These are phyloP conservation scores for Conringia planisiliqua DNA, from an alignment of 345 rosid species.

Conservation along the genomic window DNA sequence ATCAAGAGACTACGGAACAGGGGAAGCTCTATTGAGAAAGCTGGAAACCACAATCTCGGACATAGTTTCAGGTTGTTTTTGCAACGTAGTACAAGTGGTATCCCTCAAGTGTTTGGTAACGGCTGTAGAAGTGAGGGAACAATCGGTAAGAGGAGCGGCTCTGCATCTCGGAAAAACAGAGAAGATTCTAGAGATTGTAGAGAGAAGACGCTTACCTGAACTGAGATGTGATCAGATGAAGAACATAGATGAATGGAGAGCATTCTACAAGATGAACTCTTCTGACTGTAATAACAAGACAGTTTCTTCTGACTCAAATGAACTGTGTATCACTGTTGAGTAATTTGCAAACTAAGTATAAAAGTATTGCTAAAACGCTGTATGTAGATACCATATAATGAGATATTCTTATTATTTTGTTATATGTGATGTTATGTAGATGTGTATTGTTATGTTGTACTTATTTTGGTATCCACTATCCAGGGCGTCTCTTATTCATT, in stretches of 20 bases:
- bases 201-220: conserved; percentile 37
- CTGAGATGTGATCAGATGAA: conserved; percentile 45
- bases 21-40: conserved; percentile 41
- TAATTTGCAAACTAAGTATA: not conserved
- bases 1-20: conserved; percentile 24
- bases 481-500: too few relatives aligned
- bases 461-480: too few relatives aligned
- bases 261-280: conserved; percentile 29
- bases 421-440: too few relatives aligned
- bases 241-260: conserved; percentile 64
- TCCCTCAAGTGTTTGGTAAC: conserved; percentile 51
- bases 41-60: conserved; percentile 54
- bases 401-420: too few relatives aligned
- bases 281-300: not conserved
- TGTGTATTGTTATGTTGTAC: too few relatives aligned
- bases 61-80: conserved; percentile 72
- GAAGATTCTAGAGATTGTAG: conserved; percentile 51
- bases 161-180: conserved; percentile 59
- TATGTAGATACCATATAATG: not conserved
- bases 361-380: not conserved
- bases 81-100: conserved; percentile 53
- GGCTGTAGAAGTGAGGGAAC: conserved; percentile 55
- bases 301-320: not conserved
- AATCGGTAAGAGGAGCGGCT: conserved; percentile 49
- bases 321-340: conserved; percentile 6